Base-by-base conservation (phyloP, 1,284 basidiomycete genomes). In the Sporisorium iseilematis-ciliati region DNA sequence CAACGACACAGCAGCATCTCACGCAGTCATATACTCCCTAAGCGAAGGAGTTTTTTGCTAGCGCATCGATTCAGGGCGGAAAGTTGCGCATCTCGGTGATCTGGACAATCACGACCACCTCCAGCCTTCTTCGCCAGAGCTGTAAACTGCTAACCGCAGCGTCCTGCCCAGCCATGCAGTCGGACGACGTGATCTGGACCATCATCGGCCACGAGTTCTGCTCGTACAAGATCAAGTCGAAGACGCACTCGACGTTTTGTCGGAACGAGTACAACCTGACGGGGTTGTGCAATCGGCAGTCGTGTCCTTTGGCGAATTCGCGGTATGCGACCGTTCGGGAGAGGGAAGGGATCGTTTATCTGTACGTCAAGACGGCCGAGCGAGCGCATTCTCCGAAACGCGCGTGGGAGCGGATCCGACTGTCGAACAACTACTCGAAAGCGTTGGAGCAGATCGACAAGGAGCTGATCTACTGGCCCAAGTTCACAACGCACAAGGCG, bases 301-400 rank as follows among this genome's bases (percentile, higher is more conserved):
- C 94, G 61, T 99, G 97, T 87, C 97, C 97, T 0, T 88, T 99
- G 12, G 97, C 97, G 20, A 99, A 99, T 86, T 95, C 94, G 26
- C 88, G 93, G 73, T 99, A 99, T 86, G 96, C 97, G 7, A 99
- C 97, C 18, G 95, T 99, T 2, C 89, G 96, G 63, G 97, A 99
- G 86, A 91, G 93, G 74, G 94, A 97, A 86, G 95, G 95, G 46
- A 88, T 92, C 1, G 86, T 99, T 25, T 99, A 97, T 86, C 90
- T 99, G n/a, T 99, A 94, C 85, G 90, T 97, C 84, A 99, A 99
- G 87, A 99, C 96, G 6, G 95, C 97, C 70, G 97, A 99, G 86
- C 90, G 97, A 63, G 95, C 96, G 12, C 96, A 99, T 86, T 91
- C 92, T 31, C 97, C 97, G 21, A 92, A 93, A 40, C 91, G 93